Evolutionary conservation across 192 early-diverging fungal genomes (phyloP).

Genomic region (Radiomyces spectabilis): DNA sequence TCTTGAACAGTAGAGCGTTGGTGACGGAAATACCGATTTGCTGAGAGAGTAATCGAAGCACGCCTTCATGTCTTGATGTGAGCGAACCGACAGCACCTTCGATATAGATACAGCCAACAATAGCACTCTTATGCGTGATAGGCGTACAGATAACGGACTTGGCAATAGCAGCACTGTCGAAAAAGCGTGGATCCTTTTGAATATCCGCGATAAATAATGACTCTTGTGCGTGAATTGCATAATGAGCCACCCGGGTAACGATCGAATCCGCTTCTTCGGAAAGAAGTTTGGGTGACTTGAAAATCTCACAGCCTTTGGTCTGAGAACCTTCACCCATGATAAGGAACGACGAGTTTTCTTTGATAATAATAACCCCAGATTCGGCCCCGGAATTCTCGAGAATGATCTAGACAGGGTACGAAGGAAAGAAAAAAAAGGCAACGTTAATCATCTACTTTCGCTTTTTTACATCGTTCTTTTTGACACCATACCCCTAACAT

Average conservation of each 20-base stretch:
- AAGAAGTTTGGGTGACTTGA: conserved; percentile 11
- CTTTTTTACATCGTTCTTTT: too few species aligned
- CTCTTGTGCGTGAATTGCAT: conserved; percentile 20
- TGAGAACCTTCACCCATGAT: conserved; percentile 25
- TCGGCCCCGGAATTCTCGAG: conserved; percentile 30
- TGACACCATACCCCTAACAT: conserved; percentile 16
- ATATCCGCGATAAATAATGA: conserved; percentile 17
- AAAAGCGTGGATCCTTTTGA: conserved; percentile 19
- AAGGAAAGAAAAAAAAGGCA: not conserved
- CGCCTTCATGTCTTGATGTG: conserved; percentile 20
- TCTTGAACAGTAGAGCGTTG: conserved; percentile 39
- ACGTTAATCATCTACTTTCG: too few species aligned
- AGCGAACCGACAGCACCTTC: conserved; percentile 29
- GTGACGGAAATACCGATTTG: conserved; percentile 43
- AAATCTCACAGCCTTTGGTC: conserved; percentile 8
- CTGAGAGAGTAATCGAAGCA: conserved; percentile 34
- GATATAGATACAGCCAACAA: conserved; percentile 41
- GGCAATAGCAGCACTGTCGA: conserved; percentile 14
- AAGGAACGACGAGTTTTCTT: conserved; percentile 17
- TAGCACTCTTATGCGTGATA: conserved; percentile 31
- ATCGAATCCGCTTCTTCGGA: conserved; percentile 19
- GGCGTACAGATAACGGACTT: conserved; percentile 39
- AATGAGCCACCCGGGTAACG: conserved; percentile 14
- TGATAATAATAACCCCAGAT: conserved; percentile 26
- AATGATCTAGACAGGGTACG: conserved; percentile 11